Evolutionary conservation across 352 stramenopile species (phyloP).

Genomic region (Chrysophaeum taylorii): DNA sequence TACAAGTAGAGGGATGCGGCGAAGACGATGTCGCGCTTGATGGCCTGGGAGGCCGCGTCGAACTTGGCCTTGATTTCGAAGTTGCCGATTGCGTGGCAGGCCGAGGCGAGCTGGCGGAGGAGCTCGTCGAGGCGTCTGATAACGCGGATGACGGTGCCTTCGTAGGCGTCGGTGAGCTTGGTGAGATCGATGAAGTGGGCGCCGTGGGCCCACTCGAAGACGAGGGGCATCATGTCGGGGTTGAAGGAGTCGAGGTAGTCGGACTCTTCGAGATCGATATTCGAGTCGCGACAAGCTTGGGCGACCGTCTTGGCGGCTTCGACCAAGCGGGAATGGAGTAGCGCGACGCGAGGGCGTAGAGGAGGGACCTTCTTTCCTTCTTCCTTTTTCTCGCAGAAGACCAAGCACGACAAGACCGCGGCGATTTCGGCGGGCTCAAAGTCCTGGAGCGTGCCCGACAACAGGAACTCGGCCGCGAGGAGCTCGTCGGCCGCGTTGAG

Average conservation of each 20-base stretch:
- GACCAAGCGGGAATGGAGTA: conserved; percentile 80
- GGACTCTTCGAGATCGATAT: conserved; percentile 86
- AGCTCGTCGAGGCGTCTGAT: conserved; percentile 93
- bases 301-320: conserved; percentile 73
- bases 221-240: conserved; percentile 91
- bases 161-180: conserved; percentile 93
- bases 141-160: conserved; percentile 95
- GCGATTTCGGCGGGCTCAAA: conserved; percentile 90
- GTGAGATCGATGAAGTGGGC: conserved; percentile 97
- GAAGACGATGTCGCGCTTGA: conserved; percentile 99
- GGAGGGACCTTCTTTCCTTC: conserved; percentile 58
- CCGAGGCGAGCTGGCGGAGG: conserved; percentile 84
- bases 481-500: conserved; percentile 96
- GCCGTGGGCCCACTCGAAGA: conserved; percentile 91
- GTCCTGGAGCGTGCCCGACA: conserved; percentile 94
- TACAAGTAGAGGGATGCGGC: conserved; percentile 94
- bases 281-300: conserved; percentile 74
- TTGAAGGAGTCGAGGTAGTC: conserved; percentile 95
- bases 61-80: conserved; percentile 94
- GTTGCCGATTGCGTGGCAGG: conserved; percentile 92
- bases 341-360: conserved; percentile 61
- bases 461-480: conserved; percentile 95
- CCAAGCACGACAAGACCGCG: conserved; percentile 86
- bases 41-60: conserved; percentile 83
- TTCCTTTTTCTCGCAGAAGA: conserved; percentile 85